These are phyloP conservation scores for Monilinia fructicola DNA, from an alignment of 2,329 filamentous ascomycete genomes.

Conservation along the genomic window DNA sequence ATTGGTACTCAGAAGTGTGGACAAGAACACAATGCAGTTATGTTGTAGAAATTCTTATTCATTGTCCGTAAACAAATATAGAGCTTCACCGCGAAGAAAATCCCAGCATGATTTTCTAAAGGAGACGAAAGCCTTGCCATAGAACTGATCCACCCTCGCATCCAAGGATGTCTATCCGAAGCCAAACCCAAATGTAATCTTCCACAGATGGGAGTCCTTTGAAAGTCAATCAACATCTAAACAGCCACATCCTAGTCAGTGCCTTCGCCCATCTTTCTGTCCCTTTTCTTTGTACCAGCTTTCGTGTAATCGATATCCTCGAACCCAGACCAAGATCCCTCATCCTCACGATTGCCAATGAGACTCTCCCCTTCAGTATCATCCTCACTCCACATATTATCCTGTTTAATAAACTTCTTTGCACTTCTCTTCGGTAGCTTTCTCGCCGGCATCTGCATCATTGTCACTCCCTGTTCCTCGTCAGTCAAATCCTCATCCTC, in stretches of 20 bases:
- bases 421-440: not conserved
- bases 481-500: conserved; percentile 2
- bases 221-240: not conserved
- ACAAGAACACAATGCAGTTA: not conserved
- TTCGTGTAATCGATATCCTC: conserved; percentile 3
- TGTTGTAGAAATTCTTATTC: not conserved
- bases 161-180: not conserved
- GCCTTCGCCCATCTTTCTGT: rapidly evolving
- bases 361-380: not conserved
- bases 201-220: not conserved
- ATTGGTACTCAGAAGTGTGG: not conserved
- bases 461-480: not conserved
- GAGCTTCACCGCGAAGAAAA: too few relatives aligned
- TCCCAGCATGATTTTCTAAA: not conserved
- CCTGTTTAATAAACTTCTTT: not conserved
- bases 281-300: not conserved
- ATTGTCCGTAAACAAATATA: too few relatives aligned
- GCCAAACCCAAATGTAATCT: not conserved
- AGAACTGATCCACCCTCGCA: not conserved
- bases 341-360: not conserved
- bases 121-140: not conserved
- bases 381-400: not conserved
- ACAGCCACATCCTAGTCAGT: not conserved
- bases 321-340: not conserved
- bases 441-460: conserved; percentile 7